These are phyloP conservation scores for Xanthoceras sorbifolium DNA, from an alignment of 345 rosid species.

Conservation along the genomic window DNA sequence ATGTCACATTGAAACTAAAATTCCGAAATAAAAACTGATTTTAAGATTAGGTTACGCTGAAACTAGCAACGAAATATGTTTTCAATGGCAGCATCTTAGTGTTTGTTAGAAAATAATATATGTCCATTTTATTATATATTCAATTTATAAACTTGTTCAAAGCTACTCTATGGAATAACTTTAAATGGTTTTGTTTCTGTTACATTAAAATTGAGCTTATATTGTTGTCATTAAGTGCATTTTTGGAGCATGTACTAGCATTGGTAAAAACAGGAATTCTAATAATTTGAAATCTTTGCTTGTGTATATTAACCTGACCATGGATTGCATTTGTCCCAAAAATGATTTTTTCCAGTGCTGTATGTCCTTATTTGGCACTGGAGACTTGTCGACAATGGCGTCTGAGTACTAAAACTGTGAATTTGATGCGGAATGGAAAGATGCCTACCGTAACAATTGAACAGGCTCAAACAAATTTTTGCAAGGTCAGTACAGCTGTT, in stretches of 20 bases:
- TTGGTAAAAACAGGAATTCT: background rate
- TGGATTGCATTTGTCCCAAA: slow-evolving; percentile 8
- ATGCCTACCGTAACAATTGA: slow-evolving; percentile 98
- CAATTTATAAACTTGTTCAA: no score
- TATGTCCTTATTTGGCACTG: slow-evolving; percentile 91
- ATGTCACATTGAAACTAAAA: no score
- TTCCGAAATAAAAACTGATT: no score
- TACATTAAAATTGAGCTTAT: background rate
- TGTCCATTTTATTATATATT: background rate
- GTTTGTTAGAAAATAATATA: no score
- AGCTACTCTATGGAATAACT: background rate
- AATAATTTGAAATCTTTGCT: background rate
- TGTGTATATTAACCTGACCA: slow-evolving; percentile 3
- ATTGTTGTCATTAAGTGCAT: background rate
- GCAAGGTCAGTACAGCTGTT: slow-evolving; percentile 56
- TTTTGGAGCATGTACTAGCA: background rate
- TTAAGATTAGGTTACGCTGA: no score
- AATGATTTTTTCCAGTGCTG: slow-evolving; percentile 60
- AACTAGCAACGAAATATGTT: no score
- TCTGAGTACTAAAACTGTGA: slow-evolving; percentile 83
- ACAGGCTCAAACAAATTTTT: slow-evolving; percentile 89
- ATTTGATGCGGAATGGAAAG: slow-evolving; percentile 92
- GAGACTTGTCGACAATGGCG: slow-evolving; percentile 99
- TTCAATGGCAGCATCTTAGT: no score
- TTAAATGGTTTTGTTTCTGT: background rate